Percentiles rank a stretch among this genome's conserved stretches.
These are phyloP conservation scores for Rubia balearica DNA, from an alignment of 305 asterid genomes.

Conservation along the genomic window DNA sequence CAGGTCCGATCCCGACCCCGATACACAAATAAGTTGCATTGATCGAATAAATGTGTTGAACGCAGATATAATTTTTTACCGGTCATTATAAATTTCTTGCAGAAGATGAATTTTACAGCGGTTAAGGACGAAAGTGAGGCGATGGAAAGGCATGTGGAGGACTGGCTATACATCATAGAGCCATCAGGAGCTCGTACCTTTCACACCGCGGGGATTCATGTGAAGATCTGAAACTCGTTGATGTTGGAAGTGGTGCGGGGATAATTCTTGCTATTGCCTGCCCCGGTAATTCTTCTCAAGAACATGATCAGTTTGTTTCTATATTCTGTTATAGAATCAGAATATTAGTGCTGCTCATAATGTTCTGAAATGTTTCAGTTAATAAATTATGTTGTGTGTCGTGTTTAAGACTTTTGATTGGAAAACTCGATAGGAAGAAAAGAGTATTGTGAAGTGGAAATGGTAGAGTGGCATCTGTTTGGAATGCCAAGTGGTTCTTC, in stretches of 20 bases:
- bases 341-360: background rate
- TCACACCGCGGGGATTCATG: slow-evolving; percentile 48
- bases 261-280: slow-evolving; percentile 76
- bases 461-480: background rate
- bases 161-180: slow-evolving; percentile 59
- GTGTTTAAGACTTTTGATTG: background rate
- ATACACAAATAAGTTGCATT: background rate
- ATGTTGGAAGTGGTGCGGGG: slow-evolving; percentile 96
- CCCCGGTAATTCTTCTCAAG: slow-evolving; percentile 43
- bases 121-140: slow-evolving; percentile 68
- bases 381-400: no score
- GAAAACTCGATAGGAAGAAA: background rate
- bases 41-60: background rate
- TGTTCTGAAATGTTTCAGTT: background rate
- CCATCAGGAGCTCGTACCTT: slow-evolving; percentile 43
- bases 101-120: slow-evolving; percentile 91
- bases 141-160: slow-evolving; percentile 88
- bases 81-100: slow-evolving; percentile 15
- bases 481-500: background rate
- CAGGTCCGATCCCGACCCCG: slow-evolving; percentile 38
- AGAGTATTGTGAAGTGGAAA: background rate
- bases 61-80: background rate
- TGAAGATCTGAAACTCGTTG: slow-evolving; percentile 57
- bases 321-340: background rate
- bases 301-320: background rate